phyloP scores from a whole-genome alignment of 2,329 filamentous ascomycete species.

The Microsporum canis region DNA sequence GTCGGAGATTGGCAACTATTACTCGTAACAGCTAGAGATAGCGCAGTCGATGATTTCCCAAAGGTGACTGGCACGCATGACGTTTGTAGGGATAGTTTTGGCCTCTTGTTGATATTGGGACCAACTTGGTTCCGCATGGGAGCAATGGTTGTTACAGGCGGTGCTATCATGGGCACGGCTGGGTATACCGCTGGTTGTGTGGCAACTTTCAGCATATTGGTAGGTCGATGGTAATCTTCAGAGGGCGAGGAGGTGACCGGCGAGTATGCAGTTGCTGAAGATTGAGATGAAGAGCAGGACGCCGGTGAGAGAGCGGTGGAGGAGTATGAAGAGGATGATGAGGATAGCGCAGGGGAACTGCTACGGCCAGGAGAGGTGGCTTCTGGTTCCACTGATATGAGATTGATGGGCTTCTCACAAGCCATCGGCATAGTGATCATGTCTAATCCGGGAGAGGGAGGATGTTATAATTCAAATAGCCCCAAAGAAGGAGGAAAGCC shows the following conservation, averaged over 20 bases:
- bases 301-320: neutral
- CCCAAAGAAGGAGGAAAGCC: neutral
- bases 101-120: slow-evolving; percentile 29
- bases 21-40: slow-evolving; percentile 44
- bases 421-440: slow-evolving; percentile 11
- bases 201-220: slow-evolving; percentile 10
- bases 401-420: slow-evolving; percentile 7
- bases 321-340: slow-evolving; percentile 6
- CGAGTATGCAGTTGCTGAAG: slow-evolving; percentile 7
- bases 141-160: slow-evolving; percentile 11
- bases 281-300: slow-evolving; percentile 2
- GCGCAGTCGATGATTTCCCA: slow-evolving; percentile 42
- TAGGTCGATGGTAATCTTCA: neutral
- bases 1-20: slow-evolving; percentile 44
- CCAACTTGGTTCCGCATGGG: neutral
- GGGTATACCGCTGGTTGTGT: slow-evolving; percentile 6
- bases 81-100: slow-evolving; percentile 53
- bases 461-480: neutral
- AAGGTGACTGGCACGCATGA: slow-evolving; percentile 40
- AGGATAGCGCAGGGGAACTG: slow-evolving; percentile 3
- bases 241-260: neutral
- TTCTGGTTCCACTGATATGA: slow-evolving; percentile 7
- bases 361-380: neutral
- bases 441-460: neutral
- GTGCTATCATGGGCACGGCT: slow-evolving; percentile 7